A percentile compares a stretch with the other conserved stretches of the same genome.
These are phyloP conservation scores for Plasmodium fragile DNA, from an alignment of 169 alveolate species.

Conservation along the genomic window DNA sequence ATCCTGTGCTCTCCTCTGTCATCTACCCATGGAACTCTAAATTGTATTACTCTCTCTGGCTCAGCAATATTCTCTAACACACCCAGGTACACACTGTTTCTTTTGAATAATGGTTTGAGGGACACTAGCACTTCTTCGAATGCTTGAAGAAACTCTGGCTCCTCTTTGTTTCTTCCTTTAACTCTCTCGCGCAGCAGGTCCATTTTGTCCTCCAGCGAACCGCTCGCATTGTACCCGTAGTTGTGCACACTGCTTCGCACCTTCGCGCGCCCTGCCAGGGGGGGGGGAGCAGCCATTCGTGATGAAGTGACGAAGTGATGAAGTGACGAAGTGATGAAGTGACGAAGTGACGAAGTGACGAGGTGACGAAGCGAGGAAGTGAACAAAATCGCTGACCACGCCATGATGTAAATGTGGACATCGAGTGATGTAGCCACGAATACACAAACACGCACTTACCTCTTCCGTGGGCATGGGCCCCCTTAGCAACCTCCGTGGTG, in stretches of 20 bases:
- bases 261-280: conserved; percentile 23
- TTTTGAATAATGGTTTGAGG: conserved; percentile 77
- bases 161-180: conserved; percentile 16
- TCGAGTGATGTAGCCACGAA: not conserved
- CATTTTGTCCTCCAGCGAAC: conserved; percentile 26
- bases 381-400: too few species aligned
- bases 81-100: conserved; percentile 80
- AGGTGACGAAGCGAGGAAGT: too few species aligned
- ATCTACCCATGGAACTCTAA: conserved; percentile 87
- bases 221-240: conserved; percentile 39
- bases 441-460: not conserved
- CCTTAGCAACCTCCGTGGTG: not conserved
- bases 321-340: not conserved
- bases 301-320: not conserved
- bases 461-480: not conserved
- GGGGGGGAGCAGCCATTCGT: not conserved
- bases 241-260: conserved; percentile 1
- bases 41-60: conserved; percentile 85
- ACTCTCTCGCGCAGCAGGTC: conserved; percentile 37
- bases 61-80: conserved; percentile 83
- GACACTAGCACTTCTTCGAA: conserved; percentile 79
- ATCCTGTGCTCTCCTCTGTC: conserved; percentile 85
- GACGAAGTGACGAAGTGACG: not conserved
- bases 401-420: not conserved
- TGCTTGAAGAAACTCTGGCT: conserved; percentile 71